Conservation (phyloP, 2,329 filamentous ascomycete species). For the Onygenales sp. region DNA sequence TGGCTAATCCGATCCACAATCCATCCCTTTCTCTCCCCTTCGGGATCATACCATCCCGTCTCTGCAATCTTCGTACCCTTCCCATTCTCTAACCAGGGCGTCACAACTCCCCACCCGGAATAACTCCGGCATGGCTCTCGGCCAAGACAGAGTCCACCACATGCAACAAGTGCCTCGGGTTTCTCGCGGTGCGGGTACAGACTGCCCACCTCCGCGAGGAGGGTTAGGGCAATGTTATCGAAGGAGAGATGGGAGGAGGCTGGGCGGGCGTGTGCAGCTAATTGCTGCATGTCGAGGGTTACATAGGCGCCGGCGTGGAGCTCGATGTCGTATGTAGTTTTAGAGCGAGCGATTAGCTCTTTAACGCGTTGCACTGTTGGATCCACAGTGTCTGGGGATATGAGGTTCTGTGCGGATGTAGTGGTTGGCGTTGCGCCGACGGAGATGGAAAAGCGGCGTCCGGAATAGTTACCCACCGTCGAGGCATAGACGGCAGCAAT, state of each 20-base stretch:
- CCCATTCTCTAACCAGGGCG: constrained; percentile 43
- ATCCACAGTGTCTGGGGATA: constrained; percentile 19
- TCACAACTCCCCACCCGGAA: constrained; percentile 58
- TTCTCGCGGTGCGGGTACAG: constrained; percentile 46
- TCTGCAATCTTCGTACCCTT: neutral
- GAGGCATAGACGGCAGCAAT: constrained; percentile 15
- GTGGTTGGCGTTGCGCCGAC: constrained; percentile 69
- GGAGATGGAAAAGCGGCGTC: constrained; percentile 44
- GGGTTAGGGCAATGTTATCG: constrained; percentile 52
- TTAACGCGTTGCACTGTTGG: constrained; percentile 8
- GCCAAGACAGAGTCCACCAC: constrained; percentile 59
- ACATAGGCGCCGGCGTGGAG: constrained; percentile 69
- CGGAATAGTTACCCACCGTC: constrained; percentile 6
- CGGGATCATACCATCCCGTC: constrained; percentile 12
- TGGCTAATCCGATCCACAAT: constrained; percentile 62
- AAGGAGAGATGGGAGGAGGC: constrained; percentile 20
- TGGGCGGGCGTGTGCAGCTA: constrained; percentile 55
- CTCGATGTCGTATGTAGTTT: constrained; percentile 41
- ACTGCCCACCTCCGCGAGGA: constrained; percentile 61
- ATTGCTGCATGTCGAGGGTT: constrained; percentile 65
- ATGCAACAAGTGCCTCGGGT: constrained; percentile 57
- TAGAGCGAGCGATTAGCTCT: constrained; percentile 6
- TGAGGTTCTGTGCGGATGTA: constrained; percentile 53
- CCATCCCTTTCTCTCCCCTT: constrained; percentile 41
- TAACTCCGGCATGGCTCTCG: constrained; percentile 64